phyloP scores from a whole-genome alignment of 768 basidiomycete species.

The Dendrothele bispora region DNA sequence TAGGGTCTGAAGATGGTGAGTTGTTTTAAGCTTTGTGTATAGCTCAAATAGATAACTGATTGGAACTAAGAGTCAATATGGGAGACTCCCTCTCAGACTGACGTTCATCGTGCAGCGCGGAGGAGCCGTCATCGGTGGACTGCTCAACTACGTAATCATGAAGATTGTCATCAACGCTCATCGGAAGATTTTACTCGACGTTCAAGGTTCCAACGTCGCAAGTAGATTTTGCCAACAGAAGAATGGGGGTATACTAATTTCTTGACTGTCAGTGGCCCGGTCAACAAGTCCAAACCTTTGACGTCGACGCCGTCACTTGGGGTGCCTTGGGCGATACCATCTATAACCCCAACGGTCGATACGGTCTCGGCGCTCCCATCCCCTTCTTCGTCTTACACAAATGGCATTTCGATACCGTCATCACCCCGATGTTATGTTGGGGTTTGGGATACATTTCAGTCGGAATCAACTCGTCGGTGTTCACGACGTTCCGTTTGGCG shows the following conservation, averaged over 20 bases:
- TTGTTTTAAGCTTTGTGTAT: conserved; percentile 21
- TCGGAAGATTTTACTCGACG: conserved; percentile 46
- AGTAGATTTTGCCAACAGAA: no score
- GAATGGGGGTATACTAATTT: no score
- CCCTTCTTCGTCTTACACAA: conserved; percentile 52
- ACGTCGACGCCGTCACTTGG: conserved; percentile 52
- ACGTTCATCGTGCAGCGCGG: conserved; percentile 59
- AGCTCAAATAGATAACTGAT: background rate
- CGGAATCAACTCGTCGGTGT: conserved; percentile 38
- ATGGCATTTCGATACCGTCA: conserved; percentile 49
- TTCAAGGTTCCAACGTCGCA: conserved; percentile 55
- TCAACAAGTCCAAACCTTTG: conserved; percentile 47
- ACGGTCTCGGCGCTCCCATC: conserved; percentile 50
- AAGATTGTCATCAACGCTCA: conserved; percentile 49
- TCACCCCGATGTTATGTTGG: conserved; percentile 35
- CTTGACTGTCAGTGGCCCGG: conserved; percentile 50
- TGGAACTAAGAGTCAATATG: conserved; percentile 34
- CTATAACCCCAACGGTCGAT: conserved; percentile 43
- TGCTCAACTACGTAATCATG: conserved; percentile 55
- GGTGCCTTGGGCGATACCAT: conserved; percentile 52
- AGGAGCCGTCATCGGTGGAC: conserved; percentile 51
- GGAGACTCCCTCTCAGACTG: conserved; percentile 63
- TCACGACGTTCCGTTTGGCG: conserved; percentile 19
- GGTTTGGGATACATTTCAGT: conserved; percentile 28
- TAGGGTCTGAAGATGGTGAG: conserved; percentile 56